Evolutionary conservation across 169 alveolate genomes (phyloP).

Genomic region (Amoebophrya sp.): DNA sequence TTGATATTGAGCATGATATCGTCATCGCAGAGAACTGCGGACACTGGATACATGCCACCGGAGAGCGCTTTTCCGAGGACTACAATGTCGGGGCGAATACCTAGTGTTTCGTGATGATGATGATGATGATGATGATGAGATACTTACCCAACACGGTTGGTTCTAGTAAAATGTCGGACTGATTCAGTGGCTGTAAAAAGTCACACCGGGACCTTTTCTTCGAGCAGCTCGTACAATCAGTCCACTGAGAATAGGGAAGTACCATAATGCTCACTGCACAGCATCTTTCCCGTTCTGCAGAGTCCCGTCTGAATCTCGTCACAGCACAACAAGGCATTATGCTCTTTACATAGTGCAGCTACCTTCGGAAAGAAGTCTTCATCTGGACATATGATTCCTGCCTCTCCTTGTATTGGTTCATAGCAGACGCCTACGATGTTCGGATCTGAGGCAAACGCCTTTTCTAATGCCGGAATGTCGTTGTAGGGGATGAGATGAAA

Average conservation of each 20-base stretch:
- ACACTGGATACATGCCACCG: conserved; percentile 80
- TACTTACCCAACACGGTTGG: too few relatives aligned
- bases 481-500: conserved; percentile 61
- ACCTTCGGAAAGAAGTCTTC: conserved; percentile 49
- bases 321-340: conserved; percentile 57
- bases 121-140: too few relatives aligned
- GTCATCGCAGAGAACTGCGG: conserved; percentile 73
- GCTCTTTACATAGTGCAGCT: conserved; percentile 60
- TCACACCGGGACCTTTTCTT: too few relatives aligned
- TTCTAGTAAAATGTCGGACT: too few relatives aligned
- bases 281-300: conserved; percentile 78
- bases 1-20: conserved; percentile 68
- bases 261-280: conserved; percentile 60
- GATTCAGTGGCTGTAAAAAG: too few relatives aligned
- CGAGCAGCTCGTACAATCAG: too few relatives aligned
- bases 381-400: conserved; percentile 80
- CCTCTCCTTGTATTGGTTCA: conserved; percentile 89
- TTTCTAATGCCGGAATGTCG: conserved; percentile 54
- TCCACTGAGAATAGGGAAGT: too few relatives aligned
- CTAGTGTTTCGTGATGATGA: conserved; percentile 51
- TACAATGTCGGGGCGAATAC: conserved; percentile 77
- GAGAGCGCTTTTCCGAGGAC: conserved; percentile 78
- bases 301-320: conserved; percentile 85
- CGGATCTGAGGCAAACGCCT: conserved; percentile 60
- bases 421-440: conserved; percentile 72